Evolutionary conservation across 1,139 yeast species (phyloP).

Genomic region (Geotrichum fermentans): DNA sequence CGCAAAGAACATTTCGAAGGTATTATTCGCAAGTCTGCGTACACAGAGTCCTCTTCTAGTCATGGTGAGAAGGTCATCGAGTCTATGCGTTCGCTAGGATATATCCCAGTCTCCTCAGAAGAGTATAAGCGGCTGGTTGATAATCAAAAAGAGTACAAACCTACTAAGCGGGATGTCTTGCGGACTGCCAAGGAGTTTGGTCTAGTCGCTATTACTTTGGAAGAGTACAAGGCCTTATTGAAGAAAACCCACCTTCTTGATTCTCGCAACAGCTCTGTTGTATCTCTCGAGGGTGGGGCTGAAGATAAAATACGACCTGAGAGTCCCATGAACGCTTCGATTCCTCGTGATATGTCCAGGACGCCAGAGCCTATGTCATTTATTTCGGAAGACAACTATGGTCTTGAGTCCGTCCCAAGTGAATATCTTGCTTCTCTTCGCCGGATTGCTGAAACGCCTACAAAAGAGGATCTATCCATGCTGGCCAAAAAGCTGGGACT

Average conservation of each 20-base stretch:
- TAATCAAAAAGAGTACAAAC: slow-evolving; percentile 35
- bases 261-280: slow-evolving; percentile 8
- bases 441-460: slow-evolving; percentile 36
- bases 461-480: slow-evolving; percentile 31
- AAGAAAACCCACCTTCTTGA: slow-evolving; percentile 19
- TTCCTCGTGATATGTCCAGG: slow-evolving; percentile 5
- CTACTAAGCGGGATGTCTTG: slow-evolving; percentile 38
- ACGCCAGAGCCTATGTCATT: neutral
- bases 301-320: slow-evolving; percentile 12
- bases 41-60: slow-evolving; percentile 23
- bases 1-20: slow-evolving; percentile 38
- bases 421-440: slow-evolving; percentile 35
- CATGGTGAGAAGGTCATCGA: slow-evolving; percentile 34
- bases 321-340: slow-evolving; percentile 7
- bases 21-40: slow-evolving; percentile 26
- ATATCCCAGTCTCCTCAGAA: slow-evolving; percentile 36
- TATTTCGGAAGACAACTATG: slow-evolving; percentile 9
- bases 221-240: slow-evolving; percentile 36
- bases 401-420: slow-evolving; percentile 35
- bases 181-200: slow-evolving; percentile 41
- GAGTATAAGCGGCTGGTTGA: slow-evolving; percentile 38
- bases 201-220: slow-evolving; percentile 37
- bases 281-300: neutral
- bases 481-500: slow-evolving; percentile 33
- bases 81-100: slow-evolving; percentile 36